Evolutionary conservation across 306 rosid genomes (phyloP).

Genomic region (Alnus glutinosa): DNA sequence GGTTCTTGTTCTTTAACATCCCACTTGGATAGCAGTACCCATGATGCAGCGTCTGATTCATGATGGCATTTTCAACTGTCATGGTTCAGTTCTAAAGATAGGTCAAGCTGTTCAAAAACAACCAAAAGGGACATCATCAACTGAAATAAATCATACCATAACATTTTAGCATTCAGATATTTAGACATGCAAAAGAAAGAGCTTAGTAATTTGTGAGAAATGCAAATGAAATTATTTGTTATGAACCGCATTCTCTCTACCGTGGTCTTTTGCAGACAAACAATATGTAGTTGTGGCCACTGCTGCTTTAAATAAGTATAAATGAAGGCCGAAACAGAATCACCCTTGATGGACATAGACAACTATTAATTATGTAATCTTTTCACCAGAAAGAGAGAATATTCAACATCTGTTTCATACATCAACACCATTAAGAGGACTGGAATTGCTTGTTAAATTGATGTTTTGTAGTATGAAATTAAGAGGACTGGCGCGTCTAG

Average conservation of each 20-base stretch:
- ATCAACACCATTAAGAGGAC: neutral
- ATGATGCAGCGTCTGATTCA: conserved; percentile 9
- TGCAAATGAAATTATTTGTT: neutral
- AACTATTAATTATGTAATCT: neutral
- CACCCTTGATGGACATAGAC: neutral
- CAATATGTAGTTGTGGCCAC: neutral
- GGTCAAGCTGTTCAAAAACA: conserved; percentile 10
- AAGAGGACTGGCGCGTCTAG: too few species aligned
- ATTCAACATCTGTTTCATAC: neutral
- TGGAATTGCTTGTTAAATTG: too few species aligned
- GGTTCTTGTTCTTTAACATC: neutral
- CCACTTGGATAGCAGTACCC: neutral
- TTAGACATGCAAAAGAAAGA: neutral
- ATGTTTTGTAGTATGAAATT: too few species aligned
- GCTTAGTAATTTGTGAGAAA: neutral
- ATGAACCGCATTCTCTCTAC: neutral
- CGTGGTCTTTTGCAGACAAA: neutral
- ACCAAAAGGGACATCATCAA: conserved; percentile 6
- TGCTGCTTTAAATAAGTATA: neutral
- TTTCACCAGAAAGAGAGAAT: neutral
- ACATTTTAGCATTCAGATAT: neutral
- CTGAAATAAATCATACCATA: neutral
- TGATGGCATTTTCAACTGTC: neutral
- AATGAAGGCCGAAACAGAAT: neutral
- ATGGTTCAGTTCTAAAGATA: neutral